Base-by-base conservation (phyloP, 768 basidiomycete species). In the Russula griseocarnosa region DNA sequence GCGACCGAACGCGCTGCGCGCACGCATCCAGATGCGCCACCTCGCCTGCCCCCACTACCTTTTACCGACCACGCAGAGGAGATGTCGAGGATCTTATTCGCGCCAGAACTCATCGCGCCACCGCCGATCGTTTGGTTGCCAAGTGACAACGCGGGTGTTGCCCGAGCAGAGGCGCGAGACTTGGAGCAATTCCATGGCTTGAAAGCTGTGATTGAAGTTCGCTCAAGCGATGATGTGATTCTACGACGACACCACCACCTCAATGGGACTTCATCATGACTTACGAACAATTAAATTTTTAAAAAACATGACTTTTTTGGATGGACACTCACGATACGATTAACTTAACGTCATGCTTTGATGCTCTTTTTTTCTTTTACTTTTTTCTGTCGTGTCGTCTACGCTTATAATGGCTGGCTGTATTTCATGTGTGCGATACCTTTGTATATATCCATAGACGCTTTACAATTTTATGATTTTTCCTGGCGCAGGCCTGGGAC, bases 91-190 rank as follows among this genome's bases (percentile, higher is more conserved):
- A 84, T 92, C 60, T 76, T 94, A 44, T 94, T 92, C 71, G 88
- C 91, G 5, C 88, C 90, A 1, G 90, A 90, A 73, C 79, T 92
- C 46, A 81, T 90, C 66, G 88, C 88, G 14, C 88, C 90, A 20
- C 77, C 82, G 22, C 90, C 90, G 1, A 84, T 88, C 63, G 88
- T 94, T 56, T 92, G 91, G 91, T 78, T 92, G n/a, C 88, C 88
- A 1, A 86, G 88, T 72, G 90, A 92, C 72, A 79, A 80, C 13
- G 84, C 86, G 18, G 87, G 87, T 26, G 84, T 91, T 18, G 88
- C 86, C 9, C 79, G 82, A 44, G 83, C 86, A 6, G 90, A 92
- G 73, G 89, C 89, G 32, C 78, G 81, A 54, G 91, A 94, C 73
- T 76, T 92, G 69, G 82, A 85, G 71, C 84, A 82, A 69, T 90